A percentile compares a stretch with the other conserved stretches of the same genome.
phyloP scores from a whole-genome alignment of 1,284 basidiomycete species.

The Ganoderma sinense region DNA sequence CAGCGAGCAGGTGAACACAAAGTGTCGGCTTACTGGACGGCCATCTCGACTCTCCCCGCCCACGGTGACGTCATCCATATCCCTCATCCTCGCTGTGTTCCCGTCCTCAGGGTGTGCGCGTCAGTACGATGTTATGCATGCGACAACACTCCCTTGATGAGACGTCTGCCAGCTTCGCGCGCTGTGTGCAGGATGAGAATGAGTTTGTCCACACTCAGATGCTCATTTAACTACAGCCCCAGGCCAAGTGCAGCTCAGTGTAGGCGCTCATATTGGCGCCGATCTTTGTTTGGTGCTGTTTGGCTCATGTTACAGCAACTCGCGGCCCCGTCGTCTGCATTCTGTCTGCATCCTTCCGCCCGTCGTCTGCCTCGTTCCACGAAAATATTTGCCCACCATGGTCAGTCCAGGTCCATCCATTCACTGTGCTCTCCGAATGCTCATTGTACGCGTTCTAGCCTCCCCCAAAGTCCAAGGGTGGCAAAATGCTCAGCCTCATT shows the following conservation, averaged over 20 bases:
- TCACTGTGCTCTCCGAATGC: neutral
- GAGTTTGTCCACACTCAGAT: too few species aligned
- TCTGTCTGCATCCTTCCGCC: constrained; percentile 29
- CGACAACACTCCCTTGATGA: neutral
- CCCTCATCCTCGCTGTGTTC: too few species aligned
- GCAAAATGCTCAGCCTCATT: constrained; percentile 97
- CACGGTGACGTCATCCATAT: too few species aligned
- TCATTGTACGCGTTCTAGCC: constrained; percentile 53
- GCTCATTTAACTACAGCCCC: too few species aligned
- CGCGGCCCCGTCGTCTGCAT: constrained; percentile 31
- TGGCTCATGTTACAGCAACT: constrained; percentile 27
- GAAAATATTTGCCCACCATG: constrained; percentile 61
- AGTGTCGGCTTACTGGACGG: too few species aligned
- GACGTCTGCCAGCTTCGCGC: neutral
- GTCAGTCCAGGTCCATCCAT: constrained; percentile 45
- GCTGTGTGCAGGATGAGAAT: too few species aligned
- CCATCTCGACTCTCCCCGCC: too few species aligned
- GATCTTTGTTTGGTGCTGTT: constrained; percentile 36
- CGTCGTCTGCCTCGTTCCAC: constrained; percentile 37
- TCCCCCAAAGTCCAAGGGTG: constrained; percentile 95
- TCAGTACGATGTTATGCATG: too few species aligned
- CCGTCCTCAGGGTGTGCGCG: too few species aligned
- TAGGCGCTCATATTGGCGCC: neutral
- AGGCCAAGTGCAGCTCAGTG: neutral
- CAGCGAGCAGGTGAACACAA: neutral